phyloP scores from a whole-genome alignment of 129 eudicot species.

The Centrapalus pauciflorus region DNA sequence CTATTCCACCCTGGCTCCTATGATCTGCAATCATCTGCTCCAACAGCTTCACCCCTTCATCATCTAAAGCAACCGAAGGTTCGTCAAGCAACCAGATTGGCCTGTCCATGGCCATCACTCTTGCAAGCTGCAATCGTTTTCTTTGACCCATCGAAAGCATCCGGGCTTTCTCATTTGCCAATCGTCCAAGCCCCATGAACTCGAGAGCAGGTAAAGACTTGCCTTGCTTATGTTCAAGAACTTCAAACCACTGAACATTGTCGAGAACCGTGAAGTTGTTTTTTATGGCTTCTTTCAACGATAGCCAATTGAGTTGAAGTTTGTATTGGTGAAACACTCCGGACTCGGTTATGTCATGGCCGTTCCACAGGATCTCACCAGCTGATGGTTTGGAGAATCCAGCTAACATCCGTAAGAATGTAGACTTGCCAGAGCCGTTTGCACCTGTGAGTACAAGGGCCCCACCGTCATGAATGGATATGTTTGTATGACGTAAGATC shows the following conservation, averaged over 20 bases:
- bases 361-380: conserved; percentile 84
- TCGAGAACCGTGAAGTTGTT: conserved; percentile 75
- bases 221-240: conserved; percentile 82
- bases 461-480: conserved; percentile 75
- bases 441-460: conserved; percentile 86
- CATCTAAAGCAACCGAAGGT: conserved; percentile 94
- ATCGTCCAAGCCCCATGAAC: conserved; percentile 87
- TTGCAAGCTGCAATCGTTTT: conserved; percentile 86
- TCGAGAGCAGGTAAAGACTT: conserved; percentile 72
- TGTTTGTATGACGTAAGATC: conserved; percentile 84
- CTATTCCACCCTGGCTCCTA: conserved; percentile 88
- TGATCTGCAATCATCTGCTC: conserved; percentile 81
- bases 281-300: conserved; percentile 83
- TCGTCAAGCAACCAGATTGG: conserved; percentile 98
- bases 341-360: conserved; percentile 76
- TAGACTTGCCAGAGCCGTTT: conserved; percentile 90
- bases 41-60: conserved; percentile 81
- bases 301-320: conserved; percentile 91
- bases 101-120: conserved; percentile 85
- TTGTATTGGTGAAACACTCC: conserved; percentile 90
- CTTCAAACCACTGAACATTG: conserved; percentile 90
- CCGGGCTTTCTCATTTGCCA: conserved; percentile 78
- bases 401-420: conserved; percentile 79
- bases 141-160: conserved; percentile 97
- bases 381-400: conserved; percentile 89